phyloP scores from a whole-genome alignment of 2,329 filamentous ascomycete genomes.

The Apiospora hydei region DNA sequence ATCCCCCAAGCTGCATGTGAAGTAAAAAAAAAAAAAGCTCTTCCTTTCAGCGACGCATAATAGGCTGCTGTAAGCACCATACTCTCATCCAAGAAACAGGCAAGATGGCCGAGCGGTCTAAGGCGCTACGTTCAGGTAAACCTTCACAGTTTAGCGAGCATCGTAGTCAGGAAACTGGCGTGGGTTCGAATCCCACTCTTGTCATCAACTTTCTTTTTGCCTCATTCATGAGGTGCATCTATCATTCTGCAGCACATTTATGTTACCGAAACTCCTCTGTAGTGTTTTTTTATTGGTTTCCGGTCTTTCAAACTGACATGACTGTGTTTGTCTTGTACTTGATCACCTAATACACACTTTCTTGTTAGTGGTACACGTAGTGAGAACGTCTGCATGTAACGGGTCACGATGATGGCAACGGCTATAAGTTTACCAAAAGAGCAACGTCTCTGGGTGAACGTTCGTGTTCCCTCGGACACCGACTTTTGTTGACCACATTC shows the following conservation, averaged over 20 bases:
- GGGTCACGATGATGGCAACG: not conserved
- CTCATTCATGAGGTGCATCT: not conserved
- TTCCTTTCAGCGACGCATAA: not conserved
- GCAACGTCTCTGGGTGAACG: not conserved
- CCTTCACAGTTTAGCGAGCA: not conserved
- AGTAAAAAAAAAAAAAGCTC: not conserved
- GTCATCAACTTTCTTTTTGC: not conserved
- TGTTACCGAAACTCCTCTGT: not conserved
- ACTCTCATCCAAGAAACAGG: not conserved
- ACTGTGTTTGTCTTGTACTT: not conserved
- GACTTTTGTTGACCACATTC: not conserved
- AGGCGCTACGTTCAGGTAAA: constrained; percentile 20
- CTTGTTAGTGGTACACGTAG: not conserved
- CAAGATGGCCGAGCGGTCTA: constrained; percentile 22
- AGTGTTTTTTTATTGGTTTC: not conserved
- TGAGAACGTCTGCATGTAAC: not conserved
- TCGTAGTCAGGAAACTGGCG: constrained; percentile 20
- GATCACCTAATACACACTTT: not conserved
- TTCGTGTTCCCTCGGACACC: not conserved
- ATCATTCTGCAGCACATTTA: not conserved
- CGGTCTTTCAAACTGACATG: no score
- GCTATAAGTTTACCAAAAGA: not conserved
- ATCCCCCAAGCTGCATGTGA: not conserved
- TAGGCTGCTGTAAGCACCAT: not conserved
- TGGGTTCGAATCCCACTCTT: constrained; percentile 22